Evolutionary conservation across 352 stramenopile species (phyloP), one percentile per base, ranked within the genome.

Genomic region (Globisporangium emineosum): DNA sequence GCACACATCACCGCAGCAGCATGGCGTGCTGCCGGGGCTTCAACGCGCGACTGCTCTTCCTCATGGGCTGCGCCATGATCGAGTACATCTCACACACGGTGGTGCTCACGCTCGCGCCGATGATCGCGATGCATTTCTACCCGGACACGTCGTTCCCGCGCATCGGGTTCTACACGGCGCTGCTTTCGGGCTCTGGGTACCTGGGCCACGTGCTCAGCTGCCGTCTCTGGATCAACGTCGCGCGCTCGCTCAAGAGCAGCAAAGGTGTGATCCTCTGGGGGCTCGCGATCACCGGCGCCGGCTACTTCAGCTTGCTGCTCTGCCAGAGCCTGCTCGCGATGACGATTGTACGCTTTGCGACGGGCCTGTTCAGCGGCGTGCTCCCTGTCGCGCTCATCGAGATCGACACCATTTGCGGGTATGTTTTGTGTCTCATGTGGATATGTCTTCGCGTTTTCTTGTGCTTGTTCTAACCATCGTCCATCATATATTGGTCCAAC

Each of bases 201-300:
- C 59, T 93, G 17, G 84, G 84, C 29, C 83, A 89, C 61, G 75
- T 72, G 17, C 60, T 93, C 23, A 90, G 80, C 69, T 91, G 82
- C 64, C 81, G 81, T 29, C 74, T 90, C 56, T 93, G 84, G 84
- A 89, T 93, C 64, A 90, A 90, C 60, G 75, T 90, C 51, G 79
- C 85, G 30, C 73, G 78, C 23, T 85, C 83, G 35, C 71, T 91
- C 17, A 82, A 89, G 62, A 91, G 83, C 71, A 86, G 73, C 60
- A 91, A 93, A 60, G 85, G 85, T 25, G 80, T 93, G 9, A 88
- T 93, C 64, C 70, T 93, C n/a, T 93, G 81, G 82, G 85, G 85
- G 8, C 62, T 93, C 29, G 77, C 85, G 6, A 75, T 91, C 53
- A 80, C 83, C 15, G 84, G 82, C 30, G 70, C 78, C 13, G 82